Percentiles rank a stretch among this genome's conserved stretches.
phyloP scores from a whole-genome alignment of 108 stramenopile genomes.

The Aureococcus anophagefferens region DNA sequence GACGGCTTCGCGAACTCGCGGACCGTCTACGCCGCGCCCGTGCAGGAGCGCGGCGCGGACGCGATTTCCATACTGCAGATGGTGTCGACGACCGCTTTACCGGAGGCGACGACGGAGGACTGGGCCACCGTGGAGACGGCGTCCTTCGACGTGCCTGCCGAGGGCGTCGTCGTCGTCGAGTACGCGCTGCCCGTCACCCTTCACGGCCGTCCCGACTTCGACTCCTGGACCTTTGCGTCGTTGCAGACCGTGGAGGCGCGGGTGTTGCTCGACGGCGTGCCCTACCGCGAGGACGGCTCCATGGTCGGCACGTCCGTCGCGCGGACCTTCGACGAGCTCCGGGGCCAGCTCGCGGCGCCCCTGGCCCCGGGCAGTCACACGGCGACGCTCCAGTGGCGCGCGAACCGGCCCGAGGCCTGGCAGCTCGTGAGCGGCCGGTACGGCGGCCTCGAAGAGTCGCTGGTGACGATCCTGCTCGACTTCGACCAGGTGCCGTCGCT shows the following conservation, averaged over 20 bases:
- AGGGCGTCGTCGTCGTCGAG: neutral
- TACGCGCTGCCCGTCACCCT: neutral
- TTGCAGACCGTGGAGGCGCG: slow-evolving; percentile 6
- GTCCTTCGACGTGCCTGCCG: neutral
- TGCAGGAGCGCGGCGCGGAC: neutral
- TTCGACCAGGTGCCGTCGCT: slow-evolving; percentile 29
- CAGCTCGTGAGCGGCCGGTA: neutral
- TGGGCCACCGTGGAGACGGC: slow-evolving; percentile 10
- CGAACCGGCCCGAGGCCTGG: neutral
- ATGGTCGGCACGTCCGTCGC: neutral
- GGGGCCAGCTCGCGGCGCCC: slow-evolving; percentile 19
- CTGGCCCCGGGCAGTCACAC: slow-evolving; percentile 41
- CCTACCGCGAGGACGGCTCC: neutral
- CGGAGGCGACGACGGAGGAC: slow-evolving; percentile 2
- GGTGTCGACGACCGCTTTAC: neutral
- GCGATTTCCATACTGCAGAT: neutral
- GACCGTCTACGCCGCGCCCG: slow-evolving; percentile 3
- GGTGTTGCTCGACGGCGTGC: slow-evolving; percentile 1
- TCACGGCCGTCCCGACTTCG: neutral
- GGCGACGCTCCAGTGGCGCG: slow-evolving; percentile 40
- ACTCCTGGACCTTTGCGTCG: slow-evolving; percentile 3
- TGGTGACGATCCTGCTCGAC: too few relatives aligned
- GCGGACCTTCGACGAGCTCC: slow-evolving; percentile 4
- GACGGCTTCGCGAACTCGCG: slow-evolving; percentile 19
- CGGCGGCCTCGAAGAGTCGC: slow-evolving; percentile 25